These are phyloP conservation scores for Metschnikowia santaceciliae DNA, from an alignment of 805 yeast species.

Conservation along the genomic window DNA sequence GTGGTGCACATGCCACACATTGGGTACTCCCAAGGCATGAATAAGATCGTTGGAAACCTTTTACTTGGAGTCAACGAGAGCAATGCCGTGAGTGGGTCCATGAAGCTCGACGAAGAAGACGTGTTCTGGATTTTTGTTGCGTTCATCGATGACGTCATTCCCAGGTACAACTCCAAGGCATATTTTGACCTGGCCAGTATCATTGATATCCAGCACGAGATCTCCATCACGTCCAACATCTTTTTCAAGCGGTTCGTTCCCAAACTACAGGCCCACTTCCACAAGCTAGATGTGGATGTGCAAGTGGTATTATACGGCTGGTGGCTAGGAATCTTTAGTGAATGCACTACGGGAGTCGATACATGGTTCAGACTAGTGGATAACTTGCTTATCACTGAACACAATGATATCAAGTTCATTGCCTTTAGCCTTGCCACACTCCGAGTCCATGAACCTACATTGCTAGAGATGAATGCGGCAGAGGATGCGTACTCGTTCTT, in stretches of 20 bases:
- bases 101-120: conserved; percentile 37
- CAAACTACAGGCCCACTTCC: conserved; percentile 33
- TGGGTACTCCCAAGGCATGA: conserved; percentile 63
- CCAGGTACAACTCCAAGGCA: conserved; percentile 32
- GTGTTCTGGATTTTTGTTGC: conserved; percentile 52
- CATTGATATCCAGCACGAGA: conserved; percentile 35
- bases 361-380: conserved; percentile 53
- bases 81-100: conserved; percentile 8
- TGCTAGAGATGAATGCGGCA: conserved; percentile 23
- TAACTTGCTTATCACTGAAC: conserved; percentile 29
- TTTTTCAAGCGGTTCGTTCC: conserved; percentile 40
- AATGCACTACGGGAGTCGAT: conserved; percentile 45
- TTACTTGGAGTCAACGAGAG: conserved; percentile 33
- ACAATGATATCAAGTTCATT: conserved; percentile 35
- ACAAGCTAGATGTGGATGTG: conserved; percentile 35
- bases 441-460: conserved; percentile 30
- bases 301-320: conserved; percentile 52
- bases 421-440: conserved; percentile 34
- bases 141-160: conserved; percentile 46
- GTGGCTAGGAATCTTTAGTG: conserved; percentile 55
- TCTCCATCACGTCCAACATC: conserved; percentile 27
- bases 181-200: conserved; percentile 16
- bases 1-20: conserved; percentile 43
- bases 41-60: conserved; percentile 51
- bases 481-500: conserved; percentile 31